phyloP scores from a whole-genome alignment of 2,329 filamentous ascomycete genomes.

The Hysterium pulicare region DNA sequence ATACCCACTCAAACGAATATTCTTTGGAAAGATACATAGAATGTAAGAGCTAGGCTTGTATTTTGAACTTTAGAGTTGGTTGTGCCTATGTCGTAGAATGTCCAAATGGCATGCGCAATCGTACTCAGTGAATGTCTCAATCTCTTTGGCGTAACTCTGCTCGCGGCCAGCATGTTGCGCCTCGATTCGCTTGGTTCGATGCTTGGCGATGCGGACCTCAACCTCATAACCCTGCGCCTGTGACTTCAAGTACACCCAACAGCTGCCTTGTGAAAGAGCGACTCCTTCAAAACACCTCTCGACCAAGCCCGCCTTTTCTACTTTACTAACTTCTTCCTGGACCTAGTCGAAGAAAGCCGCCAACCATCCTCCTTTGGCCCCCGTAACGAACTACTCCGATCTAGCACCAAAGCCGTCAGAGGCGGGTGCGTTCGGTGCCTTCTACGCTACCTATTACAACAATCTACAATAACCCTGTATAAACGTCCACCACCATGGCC shows the following conservation, averaged over 20 bases:
- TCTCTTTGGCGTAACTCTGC: too few relatives aligned
- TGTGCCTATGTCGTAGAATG: too few relatives aligned
- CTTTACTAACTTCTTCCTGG: too few relatives aligned
- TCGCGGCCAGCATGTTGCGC: too few relatives aligned
- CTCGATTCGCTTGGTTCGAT: conserved; percentile 8
- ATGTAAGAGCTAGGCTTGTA: too few relatives aligned
- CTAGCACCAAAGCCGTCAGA: conserved; percentile 12
- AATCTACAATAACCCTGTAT: conserved; percentile 9
- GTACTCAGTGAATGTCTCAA: too few relatives aligned
- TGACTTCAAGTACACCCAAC: conserved; percentile 1
- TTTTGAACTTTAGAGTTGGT: too few relatives aligned
- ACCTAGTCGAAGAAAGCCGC: too few relatives aligned
- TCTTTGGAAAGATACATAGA: too few relatives aligned
- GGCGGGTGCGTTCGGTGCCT: conserved; percentile 24
- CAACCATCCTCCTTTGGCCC: conserved; percentile 1
- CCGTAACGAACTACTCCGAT: conserved; percentile 6
- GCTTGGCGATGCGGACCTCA: conserved; percentile 9
- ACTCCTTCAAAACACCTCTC: conserved; percentile 1
- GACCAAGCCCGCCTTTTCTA: too few relatives aligned
- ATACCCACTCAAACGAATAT: not conserved
- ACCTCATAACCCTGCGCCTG: conserved; percentile 3
- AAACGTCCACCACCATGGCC: conserved; percentile 62
- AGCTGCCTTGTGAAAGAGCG: conserved; percentile 13
- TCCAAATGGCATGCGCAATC: too few relatives aligned
- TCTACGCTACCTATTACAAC: conserved; percentile 15